These are phyloP conservation scores for Hysterium pulicare DNA, from an alignment of 2,329 filamentous ascomycete genomes.

Conservation along the genomic window DNA sequence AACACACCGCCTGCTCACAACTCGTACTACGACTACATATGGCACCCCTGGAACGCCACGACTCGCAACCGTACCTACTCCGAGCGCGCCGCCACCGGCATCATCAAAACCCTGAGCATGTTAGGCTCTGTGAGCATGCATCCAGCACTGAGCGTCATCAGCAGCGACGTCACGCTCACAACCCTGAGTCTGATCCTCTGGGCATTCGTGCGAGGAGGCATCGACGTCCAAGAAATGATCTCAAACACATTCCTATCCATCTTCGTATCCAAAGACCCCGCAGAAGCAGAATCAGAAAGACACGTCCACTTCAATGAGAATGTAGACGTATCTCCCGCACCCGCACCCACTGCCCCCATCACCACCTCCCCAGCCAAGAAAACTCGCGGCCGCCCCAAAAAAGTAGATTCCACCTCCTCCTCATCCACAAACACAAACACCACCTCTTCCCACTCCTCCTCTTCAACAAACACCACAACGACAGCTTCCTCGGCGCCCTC, in stretches of 20 bases:
- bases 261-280: constrained; percentile 8
- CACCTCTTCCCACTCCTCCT: no score
- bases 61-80: constrained; percentile 22
- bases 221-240: constrained; percentile 52
- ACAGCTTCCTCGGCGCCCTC: no score
- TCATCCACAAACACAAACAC: constrained; percentile 3
- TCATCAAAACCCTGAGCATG: constrained; percentile 47
- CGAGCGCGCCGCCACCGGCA: constrained; percentile 46
- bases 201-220: constrained; percentile 54
- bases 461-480: no score
- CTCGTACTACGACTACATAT: constrained; percentile 30
- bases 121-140: constrained; percentile 54
- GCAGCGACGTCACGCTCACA: constrained; percentile 58
- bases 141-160: constrained; percentile 55
- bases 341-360: constrained; percentile 8
- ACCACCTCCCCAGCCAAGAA: constrained; percentile 17
- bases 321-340: constrained; percentile 5
- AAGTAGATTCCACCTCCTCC: constrained; percentile 11
- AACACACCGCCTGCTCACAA: constrained; percentile 49
- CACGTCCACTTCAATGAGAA: constrained; percentile 21
- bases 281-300: constrained; percentile 19
- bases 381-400: constrained; percentile 27
- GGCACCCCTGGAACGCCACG: constrained; percentile 12
- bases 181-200: constrained; percentile 54
- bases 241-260: constrained; percentile 30